Base-by-base conservation (phyloP, 164 flowering plant genomes). In the Houttuynia cordata region DNA sequence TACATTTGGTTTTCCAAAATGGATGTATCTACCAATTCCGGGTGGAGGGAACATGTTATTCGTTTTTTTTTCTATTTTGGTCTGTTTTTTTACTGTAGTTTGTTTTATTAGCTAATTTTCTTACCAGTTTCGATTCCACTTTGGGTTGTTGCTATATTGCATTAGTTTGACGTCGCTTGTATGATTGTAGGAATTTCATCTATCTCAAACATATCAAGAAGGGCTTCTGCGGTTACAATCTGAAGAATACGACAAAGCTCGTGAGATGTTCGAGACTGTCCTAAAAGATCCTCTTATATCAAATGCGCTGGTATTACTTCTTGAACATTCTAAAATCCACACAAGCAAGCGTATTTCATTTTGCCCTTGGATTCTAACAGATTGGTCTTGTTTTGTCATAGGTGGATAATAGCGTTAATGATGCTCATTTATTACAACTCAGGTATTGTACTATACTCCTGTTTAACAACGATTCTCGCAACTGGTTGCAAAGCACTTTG, bases 151-250 rank as follows among this genome's bases (percentile, higher is more conserved):
- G 2, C 4, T 57, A 20, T 20, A 19, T 19, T 53, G 22, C 17
- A 53, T 18, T 20, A 4, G 22, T 20, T 57, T 45, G 9, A 0
- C 18, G 21, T 37, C 23, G 18, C 34, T 47, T 42, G 49, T 45
- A 52, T 59, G 20, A 40, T 65, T 66, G 47, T 83, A 92, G 99
- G 99, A 93, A 73, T 93, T 86, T 69, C 97, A 81, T 79, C 79
- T 93, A 50, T 75, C 94, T 51, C 91, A 93, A 79, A 78, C 79
- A 21, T 93, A 93, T 64, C 94, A 90, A 61, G 97, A 93, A 47
- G 99, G 99, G 56, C 97, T 93, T 63, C 72, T 74, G 57, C 84
- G 82, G 70, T 76, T 93, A 62, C 83, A 93, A 76, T 79, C 86
- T 23, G 86, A 90, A 73, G 97, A 93, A 49, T 88, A 88, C 64